Evolutionary conservation across 2,329 filamentous ascomycete genomes (phyloP).

Genomic region (Elsinoe necatrix): DNA sequence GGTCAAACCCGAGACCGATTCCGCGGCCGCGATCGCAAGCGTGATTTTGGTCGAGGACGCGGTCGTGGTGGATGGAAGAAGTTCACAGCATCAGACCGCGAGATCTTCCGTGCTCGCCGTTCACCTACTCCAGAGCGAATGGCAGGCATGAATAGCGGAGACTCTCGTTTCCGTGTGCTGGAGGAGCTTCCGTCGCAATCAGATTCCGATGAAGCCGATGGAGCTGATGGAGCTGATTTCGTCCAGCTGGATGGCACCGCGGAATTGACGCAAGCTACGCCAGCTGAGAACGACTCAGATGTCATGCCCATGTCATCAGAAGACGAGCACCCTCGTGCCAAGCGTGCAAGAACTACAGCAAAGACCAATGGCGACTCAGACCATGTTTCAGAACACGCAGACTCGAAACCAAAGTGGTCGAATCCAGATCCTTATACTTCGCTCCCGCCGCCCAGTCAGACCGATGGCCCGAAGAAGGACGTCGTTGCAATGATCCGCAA

Average conservation of each 20-base stretch:
- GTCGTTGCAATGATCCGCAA: constrained; percentile 89
- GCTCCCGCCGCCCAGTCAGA: constrained; percentile 69
- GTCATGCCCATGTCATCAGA: constrained; percentile 20
- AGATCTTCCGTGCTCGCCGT: constrained; percentile 34
- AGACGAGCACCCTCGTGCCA: constrained; percentile 23
- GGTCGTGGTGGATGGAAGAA: constrained; percentile 1
- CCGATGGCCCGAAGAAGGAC: constrained; percentile 66
- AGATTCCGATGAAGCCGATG: constrained; percentile 27
- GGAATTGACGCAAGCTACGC: neutral
- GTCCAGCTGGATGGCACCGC: constrained; percentile 20
- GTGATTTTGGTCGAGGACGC: neutral
- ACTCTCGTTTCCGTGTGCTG: constrained; percentile 34
- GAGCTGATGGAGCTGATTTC: constrained; percentile 9
- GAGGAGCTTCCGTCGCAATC: constrained; percentile 36
- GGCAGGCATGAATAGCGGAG: constrained; percentile 35
- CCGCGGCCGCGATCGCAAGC: neutral
- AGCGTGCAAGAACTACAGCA: constrained; percentile 24
- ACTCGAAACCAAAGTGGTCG: constrained; percentile 68
- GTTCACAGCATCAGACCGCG: constrained; percentile 35
- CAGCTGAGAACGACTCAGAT: neutral
- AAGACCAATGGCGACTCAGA: neutral
- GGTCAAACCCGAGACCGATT: neutral
- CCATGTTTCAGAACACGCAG: constrained; percentile 17
- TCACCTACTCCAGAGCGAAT: constrained; percentile 38
- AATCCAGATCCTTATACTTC: constrained; percentile 92